These are phyloP conservation scores for Lactarius quietus DNA, from an alignment of 768 basidiomycete genomes.

Conservation along the genomic window DNA sequence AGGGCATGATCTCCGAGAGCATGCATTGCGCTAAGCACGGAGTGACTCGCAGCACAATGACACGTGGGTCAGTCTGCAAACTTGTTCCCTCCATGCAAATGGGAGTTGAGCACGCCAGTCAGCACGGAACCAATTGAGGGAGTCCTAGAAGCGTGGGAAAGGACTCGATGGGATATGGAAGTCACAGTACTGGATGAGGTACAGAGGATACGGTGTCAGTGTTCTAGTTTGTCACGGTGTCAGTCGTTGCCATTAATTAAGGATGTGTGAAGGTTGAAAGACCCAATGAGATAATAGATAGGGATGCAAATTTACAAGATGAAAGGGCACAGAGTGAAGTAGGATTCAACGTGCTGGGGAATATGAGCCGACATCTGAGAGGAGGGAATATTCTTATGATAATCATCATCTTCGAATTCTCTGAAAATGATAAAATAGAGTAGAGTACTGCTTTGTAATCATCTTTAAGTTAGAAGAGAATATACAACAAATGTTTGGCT, in stretches of 20 bases:
- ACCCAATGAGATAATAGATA: slow-evolving; percentile 48
- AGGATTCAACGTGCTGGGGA: slow-evolving; percentile 46
- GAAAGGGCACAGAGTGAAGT: slow-evolving; percentile 55
- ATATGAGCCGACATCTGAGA: slow-evolving; percentile 4
- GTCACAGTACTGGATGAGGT: slow-evolving; percentile 54
- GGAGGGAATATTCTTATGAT: slow-evolving; percentile 44
- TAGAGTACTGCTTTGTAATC: slow-evolving; percentile 42
- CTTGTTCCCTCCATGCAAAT: slow-evolving; percentile 21
- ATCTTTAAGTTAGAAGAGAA: slow-evolving; percentile 45
- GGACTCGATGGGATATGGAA: slow-evolving; percentile 56
- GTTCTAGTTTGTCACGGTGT: slow-evolving; percentile 33
- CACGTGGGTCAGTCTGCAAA: slow-evolving; percentile 48
- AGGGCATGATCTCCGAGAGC: slow-evolving; percentile 59
- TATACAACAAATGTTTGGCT: slow-evolving; percentile 39
- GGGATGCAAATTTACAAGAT: no score
- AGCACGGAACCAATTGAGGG: slow-evolving; percentile 26
- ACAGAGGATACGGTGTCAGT: neutral
- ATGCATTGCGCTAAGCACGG: slow-evolving; percentile 60
- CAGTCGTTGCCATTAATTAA: slow-evolving; percentile 28
- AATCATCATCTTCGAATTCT: slow-evolving; percentile 48
- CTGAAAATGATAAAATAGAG: slow-evolving; percentile 44
- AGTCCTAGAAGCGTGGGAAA: slow-evolving; percentile 50
- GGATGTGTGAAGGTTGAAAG: slow-evolving; percentile 45
- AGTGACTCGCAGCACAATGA: slow-evolving; percentile 52
- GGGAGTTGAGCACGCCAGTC: slow-evolving; percentile 22